Evolutionary conservation across 805 yeast species (phyloP).

Genomic region (Suhomyces prunicola): DNA sequence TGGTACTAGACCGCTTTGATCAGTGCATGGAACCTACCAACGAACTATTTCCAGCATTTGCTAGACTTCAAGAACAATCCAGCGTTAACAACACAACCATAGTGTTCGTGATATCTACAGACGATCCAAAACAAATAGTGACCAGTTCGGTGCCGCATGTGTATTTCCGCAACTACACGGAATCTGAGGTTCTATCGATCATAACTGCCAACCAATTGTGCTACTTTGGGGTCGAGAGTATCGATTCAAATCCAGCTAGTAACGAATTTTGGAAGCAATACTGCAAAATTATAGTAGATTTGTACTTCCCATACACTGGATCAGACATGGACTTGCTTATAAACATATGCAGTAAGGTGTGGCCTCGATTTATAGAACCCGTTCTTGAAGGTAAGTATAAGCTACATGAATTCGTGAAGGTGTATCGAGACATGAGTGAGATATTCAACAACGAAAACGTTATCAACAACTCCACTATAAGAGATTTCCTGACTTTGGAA

Average conservation of each 20-base stretch:
- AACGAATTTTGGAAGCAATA: conserved; percentile 41
- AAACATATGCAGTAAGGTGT: conserved; percentile 28
- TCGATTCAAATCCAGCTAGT: conserved; percentile 13
- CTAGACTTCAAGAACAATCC: conserved; percentile 43
- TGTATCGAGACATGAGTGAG: conserved; percentile 30
- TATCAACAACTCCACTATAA: conserved; percentile 27
- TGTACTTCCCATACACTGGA: conserved; percentile 45
- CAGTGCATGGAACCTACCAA: conserved; percentile 41
- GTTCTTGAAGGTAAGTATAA: conserved; percentile 18
- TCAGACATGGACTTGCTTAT: conserved; percentile 35
- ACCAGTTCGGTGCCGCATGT: conserved; percentile 42
- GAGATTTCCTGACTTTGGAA: conserved; percentile 22
- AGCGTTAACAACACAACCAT: conserved; percentile 30
- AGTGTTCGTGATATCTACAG: conserved; percentile 39
- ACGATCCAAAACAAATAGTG: conserved; percentile 34
- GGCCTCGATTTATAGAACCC: conserved; percentile 33
- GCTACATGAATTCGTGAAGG: conserved; percentile 29
- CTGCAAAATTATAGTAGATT: conserved; percentile 43
- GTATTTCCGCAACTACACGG: conserved; percentile 35
- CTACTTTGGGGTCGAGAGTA: conserved; percentile 14
- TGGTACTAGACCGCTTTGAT: conserved; percentile 49
- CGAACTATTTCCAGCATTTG: conserved; percentile 39
- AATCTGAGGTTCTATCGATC: conserved; percentile 36
- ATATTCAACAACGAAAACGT: conserved; percentile 29
- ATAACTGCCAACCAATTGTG: conserved; percentile 29